Evolutionary conservation across 1,284 basidiomycete genomes (phyloP).

Genomic region (Neotropicomus parvogracilis): DNA sequence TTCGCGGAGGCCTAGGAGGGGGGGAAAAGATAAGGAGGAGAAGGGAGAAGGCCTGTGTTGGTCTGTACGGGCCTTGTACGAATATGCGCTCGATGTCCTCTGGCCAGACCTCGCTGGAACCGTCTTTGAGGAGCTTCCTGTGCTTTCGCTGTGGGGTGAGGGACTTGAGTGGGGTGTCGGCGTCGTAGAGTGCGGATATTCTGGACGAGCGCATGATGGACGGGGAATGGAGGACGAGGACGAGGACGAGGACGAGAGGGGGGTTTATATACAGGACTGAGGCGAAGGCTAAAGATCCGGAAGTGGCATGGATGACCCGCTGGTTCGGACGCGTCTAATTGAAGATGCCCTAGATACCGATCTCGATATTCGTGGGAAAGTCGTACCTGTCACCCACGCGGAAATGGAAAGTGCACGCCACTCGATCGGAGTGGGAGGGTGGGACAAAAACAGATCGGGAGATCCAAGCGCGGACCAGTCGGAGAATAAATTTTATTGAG

Average conservation of each 20-base stretch:
- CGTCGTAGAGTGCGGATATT: slow-evolving; percentile 24
- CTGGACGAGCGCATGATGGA: slow-evolving; percentile 30
- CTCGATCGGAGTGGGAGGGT: slow-evolving; percentile 32
- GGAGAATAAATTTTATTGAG: neutral
- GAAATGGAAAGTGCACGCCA: slow-evolving; percentile 37
- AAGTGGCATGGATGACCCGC: slow-evolving; percentile 37
- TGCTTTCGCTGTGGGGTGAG: slow-evolving; percentile 78
- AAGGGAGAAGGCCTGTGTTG: too few relatives aligned
- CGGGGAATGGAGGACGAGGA: slow-evolving; percentile 16
- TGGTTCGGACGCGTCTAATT: slow-evolving; percentile 38
- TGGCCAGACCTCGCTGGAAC: slow-evolving; percentile 77
- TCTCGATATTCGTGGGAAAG: slow-evolving; percentile 25
- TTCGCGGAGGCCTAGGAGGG: slow-evolving; percentile 54
- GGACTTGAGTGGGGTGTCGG: slow-evolving; percentile 36
- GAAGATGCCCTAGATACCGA: slow-evolving; percentile 34
- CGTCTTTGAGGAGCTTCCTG: slow-evolving; percentile 77
- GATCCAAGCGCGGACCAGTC: slow-evolving; percentile 31
- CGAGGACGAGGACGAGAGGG: slow-evolving; percentile 1
- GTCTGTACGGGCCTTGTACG: slow-evolving; percentile 61
- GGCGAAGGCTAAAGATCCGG: slow-evolving; percentile 42
- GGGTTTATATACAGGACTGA: slow-evolving; percentile 26
- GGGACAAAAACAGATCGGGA: slow-evolving; percentile 16
- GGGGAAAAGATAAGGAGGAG: slow-evolving; percentile 1
- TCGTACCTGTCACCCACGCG: slow-evolving; percentile 25
- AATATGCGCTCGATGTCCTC: slow-evolving; percentile 70